Evolutionary conservation across 768 basidiomycete genomes (phyloP).

Genomic region (Mycena galopus): DNA sequence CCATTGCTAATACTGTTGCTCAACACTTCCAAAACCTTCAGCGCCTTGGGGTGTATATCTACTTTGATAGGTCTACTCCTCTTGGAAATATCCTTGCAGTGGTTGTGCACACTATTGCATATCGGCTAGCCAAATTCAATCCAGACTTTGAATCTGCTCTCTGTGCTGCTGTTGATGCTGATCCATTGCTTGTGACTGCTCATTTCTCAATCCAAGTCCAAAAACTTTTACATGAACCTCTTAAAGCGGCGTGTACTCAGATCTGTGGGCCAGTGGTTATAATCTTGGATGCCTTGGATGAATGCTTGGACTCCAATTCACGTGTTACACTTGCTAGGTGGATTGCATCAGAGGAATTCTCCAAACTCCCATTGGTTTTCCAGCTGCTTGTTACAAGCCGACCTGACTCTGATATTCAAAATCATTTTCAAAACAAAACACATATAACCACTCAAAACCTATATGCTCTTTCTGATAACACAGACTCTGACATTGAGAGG

Average conservation of each 20-base stretch:
- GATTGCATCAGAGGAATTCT: not conserved
- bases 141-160: not conserved
- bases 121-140: not conserved
- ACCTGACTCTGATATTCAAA: not conserved
- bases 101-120: not conserved
- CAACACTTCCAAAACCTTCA: not conserved
- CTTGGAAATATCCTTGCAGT: too few species aligned
- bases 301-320: not conserved
- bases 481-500: not conserved
- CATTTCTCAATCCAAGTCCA: not conserved
- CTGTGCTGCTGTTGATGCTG: not conserved
- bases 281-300: conserved; percentile 1
- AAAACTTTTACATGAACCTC: not conserved
- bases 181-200: not conserved
- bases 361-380: not conserved
- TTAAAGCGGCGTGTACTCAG: not conserved
- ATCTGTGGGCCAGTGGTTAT: not conserved
- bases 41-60: not conserved
- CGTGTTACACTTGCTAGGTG: not conserved
- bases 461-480: not conserved
- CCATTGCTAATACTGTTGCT: not conserved
- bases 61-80: not conserved
- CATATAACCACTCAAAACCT: not conserved
- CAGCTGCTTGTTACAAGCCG: not conserved
- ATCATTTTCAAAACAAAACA: not conserved